phyloP scores from a whole-genome alignment of 257 asterid species.

The Solanum sitiens region DNA sequence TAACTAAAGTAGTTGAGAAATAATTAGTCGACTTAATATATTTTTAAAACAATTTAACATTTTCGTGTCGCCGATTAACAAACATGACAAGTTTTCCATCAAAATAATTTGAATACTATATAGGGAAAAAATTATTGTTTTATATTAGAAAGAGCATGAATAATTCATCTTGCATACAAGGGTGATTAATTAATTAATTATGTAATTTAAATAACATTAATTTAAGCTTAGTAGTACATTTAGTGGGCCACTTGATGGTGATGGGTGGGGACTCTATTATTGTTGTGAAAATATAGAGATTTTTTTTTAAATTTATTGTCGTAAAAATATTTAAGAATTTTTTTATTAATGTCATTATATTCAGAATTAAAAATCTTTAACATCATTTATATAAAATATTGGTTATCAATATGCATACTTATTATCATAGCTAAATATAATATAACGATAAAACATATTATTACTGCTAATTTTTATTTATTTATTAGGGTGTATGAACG shows the following conservation, averaged over 20 bases:
- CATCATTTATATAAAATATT: no score
- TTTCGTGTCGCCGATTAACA: background rate
- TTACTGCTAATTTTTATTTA: background rate
- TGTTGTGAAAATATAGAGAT: background rate
- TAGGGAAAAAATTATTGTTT: background rate
- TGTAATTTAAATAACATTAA: background rate
- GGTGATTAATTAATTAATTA: background rate
- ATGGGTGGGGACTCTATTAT: background rate
- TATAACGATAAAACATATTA: background rate
- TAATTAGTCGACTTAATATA: background rate
- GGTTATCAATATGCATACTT: no score
- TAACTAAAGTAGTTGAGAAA: background rate
- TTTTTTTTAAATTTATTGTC: no score
- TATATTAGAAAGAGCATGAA: background rate
- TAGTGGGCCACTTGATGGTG: background rate
- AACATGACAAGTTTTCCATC: background rate
- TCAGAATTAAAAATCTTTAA: no score
- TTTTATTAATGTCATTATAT: no score
- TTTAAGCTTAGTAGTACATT: background rate
- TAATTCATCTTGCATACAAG: background rate
- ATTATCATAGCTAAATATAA: no score
- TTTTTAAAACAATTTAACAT: background rate
- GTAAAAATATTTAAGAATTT: rapidly evolving
- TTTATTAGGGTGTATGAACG: background rate
- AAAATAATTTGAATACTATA: background rate